Base-by-base conservation (phyloP, 1,284 basidiomycete genomes). In the Somion occarium region DNA sequence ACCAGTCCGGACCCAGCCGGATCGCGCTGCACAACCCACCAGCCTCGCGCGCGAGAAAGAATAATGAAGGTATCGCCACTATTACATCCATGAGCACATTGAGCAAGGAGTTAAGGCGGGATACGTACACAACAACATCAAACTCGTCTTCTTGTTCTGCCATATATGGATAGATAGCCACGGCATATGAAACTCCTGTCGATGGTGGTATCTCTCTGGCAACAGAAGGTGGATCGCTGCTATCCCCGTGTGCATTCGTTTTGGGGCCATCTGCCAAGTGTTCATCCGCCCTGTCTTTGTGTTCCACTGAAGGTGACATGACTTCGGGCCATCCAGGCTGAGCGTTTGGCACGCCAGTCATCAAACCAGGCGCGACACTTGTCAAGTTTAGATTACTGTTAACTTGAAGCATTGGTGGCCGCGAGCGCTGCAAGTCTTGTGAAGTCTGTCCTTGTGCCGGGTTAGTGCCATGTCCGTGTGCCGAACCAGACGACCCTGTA, bases 1-100 rank as follows among this genome's bases (percentile, higher is more conserved):
- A 93, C 81, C 46, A 85, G 72, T 12, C 94, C 94, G 3, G 84
- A 80, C 1, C 93, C 94, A 43, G 83, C 83, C 20, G 89, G 87
- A 67, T 99, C 97, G 27, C 91, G 83, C 65, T 98, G 94, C 2
- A 99, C 96, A 30, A 98, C 91, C 93, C 96, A 99, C 97, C 97
- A 99, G 0, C 97, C 97, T 55, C 95, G 88, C 13, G 93, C 88
- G 56, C 96, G 87, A 53, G 91, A 92, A 49, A 97, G 74, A 62
- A 98, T 96, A 58, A 98, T 84, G 68, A 97, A 98, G 0, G 91
- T 92, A 63, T 94, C 89, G 30, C 88, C 88, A 27, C 88, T 93
- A 57, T 27, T 38, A 44, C 22, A 44, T 38, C 30, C 7, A 48
- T 62, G 24, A 51, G 50, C 43, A 22, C 37, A 27, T 42, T n/a